A percentile compares a stretch with the other conserved stretches of the same genome.
Evolutionary conservation across 192 early-diverging fungal species (phyloP).

Genomic region (Backusella tarrabulga): DNA sequence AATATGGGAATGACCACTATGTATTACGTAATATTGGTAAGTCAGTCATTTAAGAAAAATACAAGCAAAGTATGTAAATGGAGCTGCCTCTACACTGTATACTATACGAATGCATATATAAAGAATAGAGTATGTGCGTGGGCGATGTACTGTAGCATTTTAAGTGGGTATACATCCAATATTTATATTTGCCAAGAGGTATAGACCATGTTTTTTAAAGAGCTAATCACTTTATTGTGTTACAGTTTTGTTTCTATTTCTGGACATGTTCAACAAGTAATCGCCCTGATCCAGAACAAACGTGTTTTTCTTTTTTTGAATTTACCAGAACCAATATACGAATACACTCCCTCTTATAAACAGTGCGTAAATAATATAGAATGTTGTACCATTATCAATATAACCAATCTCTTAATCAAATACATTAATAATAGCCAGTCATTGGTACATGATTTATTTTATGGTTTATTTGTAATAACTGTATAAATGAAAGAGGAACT

Average conservation of each 20-base stretch:
- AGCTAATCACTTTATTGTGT: neutral
- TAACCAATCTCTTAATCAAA: too few relatives aligned
- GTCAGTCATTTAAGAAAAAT: too few relatives aligned
- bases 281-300: neutral
- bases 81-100: too few relatives aligned
- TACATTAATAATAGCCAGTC: neutral
- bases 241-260: neutral
- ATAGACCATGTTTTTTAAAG: neutral
- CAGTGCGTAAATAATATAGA: neutral
- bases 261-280: neutral
- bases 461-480: neutral
- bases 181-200: neutral
- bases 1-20: too few relatives aligned
- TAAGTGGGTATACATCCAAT: neutral
- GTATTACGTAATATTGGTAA: too few relatives aligned
- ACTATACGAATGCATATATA: too few relatives aligned
- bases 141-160: too few relatives aligned
- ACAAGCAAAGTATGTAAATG: too few relatives aligned
- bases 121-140: too few relatives aligned
- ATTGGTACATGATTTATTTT: neutral
- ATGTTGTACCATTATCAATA: too few relatives aligned
- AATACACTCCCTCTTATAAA: too few relatives aligned
- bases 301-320: neutral
- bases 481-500: neutral
- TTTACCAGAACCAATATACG: neutral